Percentiles rank a stretch among this genome's conserved stretches.
Conservation (phyloP, 129 eudicot genomes). For the Pulicaria dysenterica region DNA sequence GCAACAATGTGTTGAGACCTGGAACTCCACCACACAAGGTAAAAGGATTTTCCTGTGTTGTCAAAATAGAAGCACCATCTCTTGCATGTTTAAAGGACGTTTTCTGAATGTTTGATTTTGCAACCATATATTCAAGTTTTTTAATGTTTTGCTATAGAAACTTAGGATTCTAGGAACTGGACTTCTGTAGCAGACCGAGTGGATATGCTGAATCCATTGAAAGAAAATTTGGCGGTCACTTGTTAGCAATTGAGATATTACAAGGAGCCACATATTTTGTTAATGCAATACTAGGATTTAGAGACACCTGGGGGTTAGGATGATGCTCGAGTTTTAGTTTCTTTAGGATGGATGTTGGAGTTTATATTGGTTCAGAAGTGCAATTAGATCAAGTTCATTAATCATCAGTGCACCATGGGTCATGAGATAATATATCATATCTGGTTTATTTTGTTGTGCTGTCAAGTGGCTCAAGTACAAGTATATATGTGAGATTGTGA, state of each 20-base stretch:
- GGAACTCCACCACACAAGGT: conserved; percentile 76
- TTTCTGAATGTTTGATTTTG: neutral
- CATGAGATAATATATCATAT: neutral
- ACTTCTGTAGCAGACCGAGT: neutral
- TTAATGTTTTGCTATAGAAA: neutral
- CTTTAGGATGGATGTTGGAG: neutral
- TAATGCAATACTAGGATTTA: neutral
- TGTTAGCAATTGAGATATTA: neutral
- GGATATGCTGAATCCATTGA: neutral
- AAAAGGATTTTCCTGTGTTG: neutral
- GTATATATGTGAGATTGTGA: neutral
- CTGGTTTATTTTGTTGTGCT: neutral
- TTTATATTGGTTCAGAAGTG: conserved; percentile 5
- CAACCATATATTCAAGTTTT: neutral
- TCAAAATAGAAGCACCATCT: neutral
- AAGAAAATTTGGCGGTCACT: no score
- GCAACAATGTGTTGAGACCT: conserved; percentile 59
- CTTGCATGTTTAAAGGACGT: neutral
- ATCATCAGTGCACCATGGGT: neutral
- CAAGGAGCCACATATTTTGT: neutral
- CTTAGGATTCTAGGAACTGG: neutral
- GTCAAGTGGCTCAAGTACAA: conserved; percentile 1
- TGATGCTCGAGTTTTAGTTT: neutral
- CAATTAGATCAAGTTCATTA: neutral
- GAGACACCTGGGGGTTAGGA: neutral